phyloP scores from a whole-genome alignment of 495 filamentous ascomycete species.

The Tuber indicum region DNA sequence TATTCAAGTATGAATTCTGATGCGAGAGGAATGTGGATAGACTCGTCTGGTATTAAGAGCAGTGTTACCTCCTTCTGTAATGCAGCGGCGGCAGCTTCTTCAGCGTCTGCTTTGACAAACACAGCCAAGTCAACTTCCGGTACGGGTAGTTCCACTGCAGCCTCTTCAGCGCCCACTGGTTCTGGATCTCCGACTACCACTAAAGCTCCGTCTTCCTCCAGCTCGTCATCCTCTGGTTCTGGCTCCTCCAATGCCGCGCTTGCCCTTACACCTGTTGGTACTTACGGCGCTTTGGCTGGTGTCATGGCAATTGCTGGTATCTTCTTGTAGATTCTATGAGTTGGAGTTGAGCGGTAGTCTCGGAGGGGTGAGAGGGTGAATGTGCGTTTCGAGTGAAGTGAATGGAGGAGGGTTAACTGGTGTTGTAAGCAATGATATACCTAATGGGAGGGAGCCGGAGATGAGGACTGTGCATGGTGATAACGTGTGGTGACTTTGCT shows the following conservation, averaged over 20 bases:
- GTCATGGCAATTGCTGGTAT: slow-evolving; percentile 40
- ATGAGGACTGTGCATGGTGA: not conserved
- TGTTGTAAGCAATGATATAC: not conserved
- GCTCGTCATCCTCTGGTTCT: slow-evolving; percentile 24
- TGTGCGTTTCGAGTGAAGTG: slow-evolving; percentile 14
- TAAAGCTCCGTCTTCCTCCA: slow-evolving; percentile 12
- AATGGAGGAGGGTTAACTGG: slow-evolving; percentile 10
- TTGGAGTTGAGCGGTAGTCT: not conserved
- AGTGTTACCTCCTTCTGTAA: slow-evolving; percentile 42
- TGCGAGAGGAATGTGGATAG: slow-evolving; percentile 8
- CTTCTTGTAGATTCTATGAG: slow-evolving; percentile 32
- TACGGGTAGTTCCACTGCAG: slow-evolving; percentile 11
- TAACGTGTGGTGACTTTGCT: not conserved
- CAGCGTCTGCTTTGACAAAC: slow-evolving; percentile 23
- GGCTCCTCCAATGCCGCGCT: slow-evolving; percentile 14
- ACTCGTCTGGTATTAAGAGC: slow-evolving; percentile 34
- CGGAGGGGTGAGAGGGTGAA: slow-evolving; percentile 9
- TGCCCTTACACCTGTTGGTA: slow-evolving; percentile 26
- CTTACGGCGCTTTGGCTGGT: slow-evolving; percentile 33
- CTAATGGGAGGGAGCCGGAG: not conserved
- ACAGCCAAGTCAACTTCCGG: slow-evolving; percentile 17
- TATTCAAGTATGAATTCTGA: not conserved
- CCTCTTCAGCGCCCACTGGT: slow-evolving; percentile 5
- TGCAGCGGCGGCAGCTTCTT: slow-evolving; percentile 41
- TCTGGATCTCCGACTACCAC: not conserved